Base-by-base conservation (phyloP, 2,329 filamentous ascomycete genomes). In the Aspergillus caelatus region DNA sequence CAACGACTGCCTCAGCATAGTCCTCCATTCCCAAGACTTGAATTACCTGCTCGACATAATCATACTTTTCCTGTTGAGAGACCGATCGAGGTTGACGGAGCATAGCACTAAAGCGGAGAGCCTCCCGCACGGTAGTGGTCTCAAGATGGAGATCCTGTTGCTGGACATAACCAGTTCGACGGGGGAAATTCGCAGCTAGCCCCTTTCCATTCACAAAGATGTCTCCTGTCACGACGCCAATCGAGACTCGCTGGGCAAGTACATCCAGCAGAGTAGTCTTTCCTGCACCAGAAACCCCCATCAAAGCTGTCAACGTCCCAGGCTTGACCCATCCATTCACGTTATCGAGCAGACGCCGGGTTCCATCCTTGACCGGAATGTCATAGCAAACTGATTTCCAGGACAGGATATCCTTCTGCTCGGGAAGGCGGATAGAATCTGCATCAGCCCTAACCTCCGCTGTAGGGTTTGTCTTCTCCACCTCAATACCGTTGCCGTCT, bases 1-100 rank as follows among this genome's bases (percentile, higher is more conserved):
- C 93, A 59, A 96, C 91, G 52, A 95, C 84, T 19, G 93, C 92
- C 71, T 94, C 91, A 23, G 91, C 91, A 71, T 93, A 94, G 58
- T 91, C 88, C 62, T 91, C 83, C 92, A 96, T 95, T 43, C 94
- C 91, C 21, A 96, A 81, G 54, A 96, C 85, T 78, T 90, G 90
- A 73, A 96, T 95, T 1, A 69, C 66, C 4, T 94, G 89, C 39
- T 93, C 89, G n/a, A 94, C 92, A 67, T 94, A 95, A 1, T 52
- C 48, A 52, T 32, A 32, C 45, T 48, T 48, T 7, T 48, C 45
- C 21, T 23, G 12, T 28, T 48, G 45, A 14, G 45, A 48, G 23
- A 48, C 45, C 3, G 45, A 48, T 26, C 45, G 45, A 8, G 45
- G 45, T 28, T 48, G 45, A 12, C 45, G 45, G 28, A 48, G 45